phyloP scores from a whole-genome alignment of 768 basidiomycete genomes.

The Gyrodon lividus region DNA sequence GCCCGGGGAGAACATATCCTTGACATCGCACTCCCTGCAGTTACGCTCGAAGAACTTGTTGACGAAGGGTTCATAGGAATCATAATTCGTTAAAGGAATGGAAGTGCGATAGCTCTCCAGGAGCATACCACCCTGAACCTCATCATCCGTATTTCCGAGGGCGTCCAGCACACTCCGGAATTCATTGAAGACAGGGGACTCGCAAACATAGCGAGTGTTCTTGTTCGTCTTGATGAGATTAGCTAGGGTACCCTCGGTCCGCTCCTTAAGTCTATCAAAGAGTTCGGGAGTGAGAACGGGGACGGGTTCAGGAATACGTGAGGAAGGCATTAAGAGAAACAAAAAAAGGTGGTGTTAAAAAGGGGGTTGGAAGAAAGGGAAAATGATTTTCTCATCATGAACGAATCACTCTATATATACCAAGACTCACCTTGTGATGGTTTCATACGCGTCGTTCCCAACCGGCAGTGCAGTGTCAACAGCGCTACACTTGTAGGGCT shows the following conservation, averaged over 20 bases:
- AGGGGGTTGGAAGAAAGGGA: too few species aligned
- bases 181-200: conserved; percentile 12
- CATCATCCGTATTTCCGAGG: conserved; percentile 1
- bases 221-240: conserved; percentile 13
- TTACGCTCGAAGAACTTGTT: conserved; percentile 6
- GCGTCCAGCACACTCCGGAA: conserved; percentile 13
- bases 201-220: conserved; percentile 13
- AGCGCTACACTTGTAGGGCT: too few species aligned
- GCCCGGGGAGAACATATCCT: conserved; percentile 23
- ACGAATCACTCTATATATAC: too few species aligned
- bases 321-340: not conserved
- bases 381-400: too few species aligned
- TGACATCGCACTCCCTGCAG: conserved; percentile 10
- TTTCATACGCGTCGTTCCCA: too few species aligned
- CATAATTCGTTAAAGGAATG: conserved; percentile 22
- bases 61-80: conserved; percentile 19
- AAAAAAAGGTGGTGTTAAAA: too few species aligned
- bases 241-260: conserved; percentile 6
- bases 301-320: not conserved
- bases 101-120: conserved; percentile 13
- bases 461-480: too few species aligned
- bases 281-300: conserved; percentile 1
- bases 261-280: conserved; percentile 1
- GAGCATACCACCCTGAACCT: conserved; percentile 6
- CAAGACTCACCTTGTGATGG: too few species aligned